Base-by-base conservation (phyloP, 352 stramenopile genomes). In the Phytophthora kernoviae region DNA sequence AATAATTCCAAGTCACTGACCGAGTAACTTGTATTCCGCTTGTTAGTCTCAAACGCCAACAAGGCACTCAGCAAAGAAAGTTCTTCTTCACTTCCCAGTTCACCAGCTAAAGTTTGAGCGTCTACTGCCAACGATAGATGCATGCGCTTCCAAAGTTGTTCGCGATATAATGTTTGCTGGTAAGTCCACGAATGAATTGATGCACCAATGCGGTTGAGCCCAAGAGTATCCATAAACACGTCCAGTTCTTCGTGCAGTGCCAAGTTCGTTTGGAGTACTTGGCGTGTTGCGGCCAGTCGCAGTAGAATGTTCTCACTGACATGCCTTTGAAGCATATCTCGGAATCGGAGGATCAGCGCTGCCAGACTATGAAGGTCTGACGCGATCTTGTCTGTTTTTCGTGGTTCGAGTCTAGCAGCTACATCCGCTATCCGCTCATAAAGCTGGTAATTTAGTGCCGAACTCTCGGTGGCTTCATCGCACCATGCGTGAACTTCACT, bases 401-500 rank as follows among this genome's bases (percentile, higher is more conserved):
- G 51, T 4, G 22, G 18, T 57, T 65, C 48, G 17, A 73, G 26
- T 22, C 54, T 53, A 33, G 65, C 58, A 1, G 49, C 54, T 12
- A 73, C 20, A 17, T 73, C 65, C 4, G 69, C 48, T 53, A 73
- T 59, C 18, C 65, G 36, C 27, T 73, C 65, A 18, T 66, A 69
- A 17, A 73, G 44, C 10, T 69, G 65, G 18, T 62, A 69, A 30
- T 73, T 69, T 1, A 73, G 21, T 33, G 48, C 53, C 34, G 37
- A 69, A 18, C 58, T 69, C 58, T 73, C 65, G 4, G 49, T 56
- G 39, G 59, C 59, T 18, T 65, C 65, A 30, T 73, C 65, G 5
- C 65, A 73, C 65, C 65, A 73, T 12, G 59, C 54, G 21, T 73
- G 40, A 43, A 73, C 43, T 34, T 73, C 65, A 21, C 54, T 62